A percentile compares a stretch with the other conserved stretches of the same genome.
These are phyloP conservation scores for Botrytis pseudocinerea DNA, from an alignment of 2,329 filamentous ascomycete genomes.

Conservation along the genomic window DNA sequence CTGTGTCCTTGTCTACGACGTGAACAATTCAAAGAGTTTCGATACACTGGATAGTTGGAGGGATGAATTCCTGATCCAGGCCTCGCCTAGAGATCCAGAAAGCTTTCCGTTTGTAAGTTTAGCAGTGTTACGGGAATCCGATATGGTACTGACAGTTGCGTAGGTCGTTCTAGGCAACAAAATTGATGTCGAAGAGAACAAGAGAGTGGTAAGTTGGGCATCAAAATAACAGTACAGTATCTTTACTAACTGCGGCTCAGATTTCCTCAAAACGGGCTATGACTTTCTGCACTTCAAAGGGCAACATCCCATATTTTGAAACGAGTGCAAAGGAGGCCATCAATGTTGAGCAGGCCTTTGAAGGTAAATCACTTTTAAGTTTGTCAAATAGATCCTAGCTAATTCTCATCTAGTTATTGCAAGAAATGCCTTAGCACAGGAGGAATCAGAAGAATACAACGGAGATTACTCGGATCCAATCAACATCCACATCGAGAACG, in stretches of 20 bases:
- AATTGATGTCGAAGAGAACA: slow-evolving; percentile 97
- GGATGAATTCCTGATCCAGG: slow-evolving; percentile 97
- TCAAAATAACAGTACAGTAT: not conserved
- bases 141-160: slow-evolving; percentile 21
- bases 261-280: slow-evolving; percentile 95
- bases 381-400: slow-evolving; percentile 9
- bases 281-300: slow-evolving; percentile 97
- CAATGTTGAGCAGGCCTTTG: slow-evolving; percentile 89
- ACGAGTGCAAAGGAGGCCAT: slow-evolving; percentile 98
- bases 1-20: slow-evolving; percentile 96
- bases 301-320: slow-evolving; percentile 97
- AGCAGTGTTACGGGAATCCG: slow-evolving; percentile 6
- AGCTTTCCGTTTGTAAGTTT: slow-evolving; percentile 93
- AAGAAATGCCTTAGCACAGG: slow-evolving; percentile 89
- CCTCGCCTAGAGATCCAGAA: slow-evolving; percentile 91
- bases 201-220: slow-evolving; percentile 72
- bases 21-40: slow-evolving; percentile 99
- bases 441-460: slow-evolving; percentile 97
- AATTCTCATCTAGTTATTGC: slow-evolving; percentile 71
- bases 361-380: slow-evolving; percentile 46
- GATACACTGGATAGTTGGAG: slow-evolving; percentile 98
- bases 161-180: slow-evolving; percentile 97
- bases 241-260: slow-evolving; percentile 46
- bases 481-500: slow-evolving; percentile 95
- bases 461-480: slow-evolving; percentile 97